A percentile compares a stretch with the other conserved stretches of the same genome.
Conservation (phyloP, 129 eudicot species). For the Flaveria bidentis region DNA sequence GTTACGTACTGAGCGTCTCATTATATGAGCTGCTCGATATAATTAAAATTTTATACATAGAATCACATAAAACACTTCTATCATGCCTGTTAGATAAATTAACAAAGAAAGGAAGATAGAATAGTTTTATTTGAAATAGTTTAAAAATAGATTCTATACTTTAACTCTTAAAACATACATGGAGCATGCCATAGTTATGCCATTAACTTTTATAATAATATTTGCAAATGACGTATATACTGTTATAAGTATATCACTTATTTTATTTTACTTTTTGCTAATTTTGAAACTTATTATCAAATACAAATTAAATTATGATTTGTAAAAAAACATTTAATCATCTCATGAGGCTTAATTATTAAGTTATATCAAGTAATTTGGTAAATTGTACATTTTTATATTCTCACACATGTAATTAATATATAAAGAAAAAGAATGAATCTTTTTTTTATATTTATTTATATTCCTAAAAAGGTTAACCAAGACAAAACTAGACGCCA, state of each 20-base stretch:
- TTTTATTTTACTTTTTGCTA: not conserved
- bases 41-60: not conserved
- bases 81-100: not conserved
- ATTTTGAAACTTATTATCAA: not conserved
- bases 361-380: not conserved
- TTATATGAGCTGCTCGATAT: not conserved
- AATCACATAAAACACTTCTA: not conserved
- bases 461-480: not conserved
- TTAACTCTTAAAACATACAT: too few relatives aligned
- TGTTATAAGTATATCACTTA: not conserved
- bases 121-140: too few relatives aligned
- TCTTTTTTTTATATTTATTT: not conserved
- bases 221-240: not conserved
- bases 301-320: not conserved
- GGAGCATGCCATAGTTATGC: too few relatives aligned
- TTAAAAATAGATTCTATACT: too few relatives aligned
- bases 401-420: too few relatives aligned
- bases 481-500: conserved; percentile 47
- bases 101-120: too few relatives aligned
- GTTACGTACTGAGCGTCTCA: not conserved
- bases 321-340: not conserved
- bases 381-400: too few relatives aligned
- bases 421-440: not conserved
- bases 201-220: not conserved
- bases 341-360: not conserved